Percentiles rank a stretch among this genome's conserved stretches.
Evolutionary conservation across 2,329 filamentous ascomycete species (phyloP).

Genomic region (Penicillium sclerotigenum): DNA sequence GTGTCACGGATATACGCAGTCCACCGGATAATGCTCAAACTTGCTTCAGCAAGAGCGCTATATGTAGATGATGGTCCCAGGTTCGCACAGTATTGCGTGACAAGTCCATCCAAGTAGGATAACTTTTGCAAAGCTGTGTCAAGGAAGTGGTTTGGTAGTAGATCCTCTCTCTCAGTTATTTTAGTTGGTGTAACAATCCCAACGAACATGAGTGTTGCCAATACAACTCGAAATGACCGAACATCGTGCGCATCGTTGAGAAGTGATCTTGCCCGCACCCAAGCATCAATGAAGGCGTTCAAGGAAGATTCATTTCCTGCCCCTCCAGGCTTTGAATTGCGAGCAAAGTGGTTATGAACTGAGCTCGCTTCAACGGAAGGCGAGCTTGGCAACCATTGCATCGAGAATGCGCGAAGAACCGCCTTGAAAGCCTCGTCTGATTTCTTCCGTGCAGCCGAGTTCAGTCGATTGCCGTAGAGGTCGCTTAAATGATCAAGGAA

Average conservation of each 20-base stretch:
- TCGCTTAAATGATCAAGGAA: slow-evolving; percentile 26
- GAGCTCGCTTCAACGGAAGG: neutral
- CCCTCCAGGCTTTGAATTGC: neutral
- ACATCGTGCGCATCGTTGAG: slow-evolving; percentile 8
- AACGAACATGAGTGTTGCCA: slow-evolving; percentile 23
- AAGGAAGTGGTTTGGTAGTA: slow-evolving; percentile 14
- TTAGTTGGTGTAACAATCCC: slow-evolving; percentile 19
- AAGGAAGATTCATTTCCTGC: neutral
- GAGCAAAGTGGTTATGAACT: neutral
- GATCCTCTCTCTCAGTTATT: neutral
- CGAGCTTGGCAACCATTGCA: slow-evolving; percentile 20
- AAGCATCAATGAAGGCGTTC: slow-evolving; percentile 17
- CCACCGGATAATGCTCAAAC: slow-evolving; percentile 22
- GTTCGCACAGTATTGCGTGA: slow-evolving; percentile 17
- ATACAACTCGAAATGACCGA: slow-evolving; percentile 21
- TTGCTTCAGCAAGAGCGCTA: slow-evolving; percentile 16
- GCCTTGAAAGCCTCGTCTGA: slow-evolving; percentile 22
- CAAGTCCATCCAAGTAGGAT: slow-evolving; percentile 11
- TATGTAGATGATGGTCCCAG: slow-evolving; percentile 21
- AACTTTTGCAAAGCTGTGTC: slow-evolving; percentile 16
- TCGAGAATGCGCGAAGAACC: slow-evolving; percentile 16
- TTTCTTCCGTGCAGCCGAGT: slow-evolving; percentile 5
- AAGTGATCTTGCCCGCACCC: slow-evolving; percentile 13
- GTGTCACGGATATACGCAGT: slow-evolving; percentile 26
- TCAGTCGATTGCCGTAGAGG: slow-evolving; percentile 22